Percentiles rank a stretch among this genome's conserved stretches.
Conservation (phyloP, 306 rosid species). For the Trifolium pratense region DNA sequence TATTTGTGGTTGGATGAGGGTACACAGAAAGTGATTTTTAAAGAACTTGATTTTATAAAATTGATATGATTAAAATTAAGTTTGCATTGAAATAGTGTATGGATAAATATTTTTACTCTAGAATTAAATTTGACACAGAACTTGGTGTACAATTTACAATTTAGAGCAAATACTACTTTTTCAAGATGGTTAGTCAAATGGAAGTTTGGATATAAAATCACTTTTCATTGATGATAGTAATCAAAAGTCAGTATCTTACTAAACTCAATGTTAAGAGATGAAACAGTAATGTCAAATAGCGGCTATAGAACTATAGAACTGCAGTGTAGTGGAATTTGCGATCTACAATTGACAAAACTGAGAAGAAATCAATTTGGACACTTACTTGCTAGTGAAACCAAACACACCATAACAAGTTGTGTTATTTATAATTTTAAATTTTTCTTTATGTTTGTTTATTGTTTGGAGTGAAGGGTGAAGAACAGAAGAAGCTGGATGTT, state of each 20-base stretch:
- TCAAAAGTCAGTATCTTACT: neutral
- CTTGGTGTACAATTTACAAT: neutral
- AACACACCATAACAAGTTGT: neutral
- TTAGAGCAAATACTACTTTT: neutral
- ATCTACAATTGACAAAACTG: neutral
- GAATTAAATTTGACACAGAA: neutral
- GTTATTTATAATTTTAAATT: neutral
- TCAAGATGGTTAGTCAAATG: neutral
- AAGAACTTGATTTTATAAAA: neutral
- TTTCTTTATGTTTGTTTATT: constrained; percentile 9
- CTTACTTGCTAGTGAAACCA: neutral
- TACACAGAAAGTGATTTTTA: neutral
- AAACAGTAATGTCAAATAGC: neutral
- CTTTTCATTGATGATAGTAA: neutral
- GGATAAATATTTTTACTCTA: neutral
- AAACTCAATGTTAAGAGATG: neutral
- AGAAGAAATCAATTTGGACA: neutral
- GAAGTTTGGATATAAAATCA: neutral
- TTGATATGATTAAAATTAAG: neutral
- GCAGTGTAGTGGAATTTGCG: neutral
- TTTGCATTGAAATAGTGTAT: neutral
- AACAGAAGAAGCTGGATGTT: constrained; percentile 96
- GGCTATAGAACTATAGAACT: neutral
- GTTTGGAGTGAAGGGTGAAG: constrained; percentile 78
- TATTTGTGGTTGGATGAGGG: neutral